Conservation (phyloP, 2,329 filamentous ascomycete species). For the Chaetomium olivaceum region DNA sequence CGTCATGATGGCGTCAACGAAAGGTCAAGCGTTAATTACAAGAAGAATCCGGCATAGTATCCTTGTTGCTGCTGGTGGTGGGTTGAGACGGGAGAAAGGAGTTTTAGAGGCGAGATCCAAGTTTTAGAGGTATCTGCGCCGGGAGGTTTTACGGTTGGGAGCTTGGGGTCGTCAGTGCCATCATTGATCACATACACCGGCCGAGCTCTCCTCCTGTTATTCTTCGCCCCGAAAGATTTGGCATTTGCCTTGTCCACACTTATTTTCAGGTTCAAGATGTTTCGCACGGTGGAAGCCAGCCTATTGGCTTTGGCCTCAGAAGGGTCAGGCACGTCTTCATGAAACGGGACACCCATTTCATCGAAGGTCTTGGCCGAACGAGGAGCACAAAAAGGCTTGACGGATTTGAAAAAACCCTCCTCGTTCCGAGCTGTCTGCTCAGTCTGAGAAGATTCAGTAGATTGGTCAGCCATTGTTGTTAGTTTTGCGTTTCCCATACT, state of each 20-base stretch:
- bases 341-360: background rate
- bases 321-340: background rate
- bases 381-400: background rate
- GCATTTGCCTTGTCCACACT: background rate
- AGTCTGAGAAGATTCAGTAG: background rate
- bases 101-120: background rate
- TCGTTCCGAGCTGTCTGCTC: background rate
- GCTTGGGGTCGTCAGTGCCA: background rate
- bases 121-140: background rate
- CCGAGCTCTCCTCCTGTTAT: background rate
- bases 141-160: background rate
- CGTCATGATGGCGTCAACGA: background rate
- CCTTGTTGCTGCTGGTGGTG: background rate
- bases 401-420: background rate
- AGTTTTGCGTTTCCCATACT: background rate
- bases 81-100: background rate
- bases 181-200: background rate
- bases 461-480: background rate
- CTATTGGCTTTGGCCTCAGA: background rate
- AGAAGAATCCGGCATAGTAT: background rate
- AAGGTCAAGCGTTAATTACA: background rate
- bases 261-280: background rate
- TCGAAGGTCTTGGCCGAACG: background rate
- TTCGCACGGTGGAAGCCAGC: background rate
- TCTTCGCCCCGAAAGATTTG: background rate